Evolutionary conservation across 257 asterid species (phyloP).

Genomic region (Voacanga thouarsii): DNA sequence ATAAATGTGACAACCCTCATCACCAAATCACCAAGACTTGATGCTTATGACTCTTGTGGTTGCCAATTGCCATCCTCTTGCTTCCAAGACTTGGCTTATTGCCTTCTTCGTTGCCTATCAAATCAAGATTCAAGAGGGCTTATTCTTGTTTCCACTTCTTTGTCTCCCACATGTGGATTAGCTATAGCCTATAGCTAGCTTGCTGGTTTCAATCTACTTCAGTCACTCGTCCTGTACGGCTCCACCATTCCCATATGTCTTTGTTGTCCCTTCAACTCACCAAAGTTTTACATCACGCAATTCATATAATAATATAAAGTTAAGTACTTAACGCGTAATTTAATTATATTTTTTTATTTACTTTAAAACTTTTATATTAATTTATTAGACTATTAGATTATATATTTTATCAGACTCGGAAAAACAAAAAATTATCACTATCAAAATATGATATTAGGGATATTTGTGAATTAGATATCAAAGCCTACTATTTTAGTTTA

Average conservation of each 20-base stretch:
- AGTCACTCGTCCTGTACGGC: neutral
- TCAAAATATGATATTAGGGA: no score
- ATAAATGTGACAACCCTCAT: neutral
- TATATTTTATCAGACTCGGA: no score
- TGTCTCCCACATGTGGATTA: conserved; percentile 3
- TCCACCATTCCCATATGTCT: neutral
- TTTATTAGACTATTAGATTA: no score
- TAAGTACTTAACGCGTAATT: no score
- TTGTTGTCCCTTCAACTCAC: neutral
- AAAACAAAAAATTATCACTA: no score
- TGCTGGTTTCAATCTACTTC: neutral
- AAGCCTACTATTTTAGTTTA: no score
- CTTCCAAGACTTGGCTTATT: neutral
- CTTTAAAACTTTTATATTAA: no score
- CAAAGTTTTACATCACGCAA: no score
- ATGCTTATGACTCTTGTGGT: neutral
- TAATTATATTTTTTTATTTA: no score
- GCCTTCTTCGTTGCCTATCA: conserved; percentile 6
- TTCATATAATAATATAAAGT: no score
- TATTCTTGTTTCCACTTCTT: neutral
- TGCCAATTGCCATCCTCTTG: neutral
- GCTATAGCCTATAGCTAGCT: neutral
- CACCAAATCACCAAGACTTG: neutral
- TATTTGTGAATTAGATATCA: no score
- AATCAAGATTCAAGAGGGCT: neutral